Evolutionary conservation across 139 green algal genomes (phyloP).

Genomic region (Spirogloea muscicola): DNA sequence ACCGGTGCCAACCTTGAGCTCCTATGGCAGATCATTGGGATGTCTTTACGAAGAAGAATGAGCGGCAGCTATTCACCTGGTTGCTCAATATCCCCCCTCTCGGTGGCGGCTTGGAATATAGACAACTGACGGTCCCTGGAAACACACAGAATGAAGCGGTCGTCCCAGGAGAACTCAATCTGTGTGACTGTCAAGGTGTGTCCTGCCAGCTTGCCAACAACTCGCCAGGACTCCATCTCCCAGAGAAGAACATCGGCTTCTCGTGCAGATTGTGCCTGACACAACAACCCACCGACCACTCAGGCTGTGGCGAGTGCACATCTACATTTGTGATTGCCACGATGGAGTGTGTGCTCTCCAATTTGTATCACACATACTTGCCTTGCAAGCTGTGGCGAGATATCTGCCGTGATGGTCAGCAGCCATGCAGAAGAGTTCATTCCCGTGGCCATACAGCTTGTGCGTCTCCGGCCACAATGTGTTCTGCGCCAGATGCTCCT

Average conservation of each 20-base stretch:
- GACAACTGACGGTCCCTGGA: constrained; percentile 44
- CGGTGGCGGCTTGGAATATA: too few relatives aligned
- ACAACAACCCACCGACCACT: too few relatives aligned
- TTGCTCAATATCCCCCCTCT: too few relatives aligned
- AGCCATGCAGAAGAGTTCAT: constrained; percentile 75
- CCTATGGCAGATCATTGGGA: too few relatives aligned
- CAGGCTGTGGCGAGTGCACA: too few relatives aligned
- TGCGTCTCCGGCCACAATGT: constrained; percentile 57
- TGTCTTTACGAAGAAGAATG: too few relatives aligned
- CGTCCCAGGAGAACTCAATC: constrained; percentile 71
- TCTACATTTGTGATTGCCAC: background rate
- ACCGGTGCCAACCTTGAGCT: too few relatives aligned
- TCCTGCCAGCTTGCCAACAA: constrained; percentile 49
- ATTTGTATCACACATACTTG: too few relatives aligned
- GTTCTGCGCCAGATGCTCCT: constrained; percentile 80
- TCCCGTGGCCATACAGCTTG: constrained; percentile 97
- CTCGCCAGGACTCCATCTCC: constrained; percentile 58
- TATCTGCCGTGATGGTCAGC: constrained; percentile 20
- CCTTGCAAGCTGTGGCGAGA: constrained; percentile 35
- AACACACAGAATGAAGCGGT: constrained; percentile 33
- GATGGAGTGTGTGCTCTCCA: background rate
- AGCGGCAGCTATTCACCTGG: too few relatives aligned
- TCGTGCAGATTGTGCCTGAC: constrained; percentile 26
- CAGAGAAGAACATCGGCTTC: constrained; percentile 39
- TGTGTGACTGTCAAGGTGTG: constrained; percentile 91